phyloP scores from a whole-genome alignment of 2,329 filamentous ascomycete species.

The Neofusicoccum sp. region DNA sequence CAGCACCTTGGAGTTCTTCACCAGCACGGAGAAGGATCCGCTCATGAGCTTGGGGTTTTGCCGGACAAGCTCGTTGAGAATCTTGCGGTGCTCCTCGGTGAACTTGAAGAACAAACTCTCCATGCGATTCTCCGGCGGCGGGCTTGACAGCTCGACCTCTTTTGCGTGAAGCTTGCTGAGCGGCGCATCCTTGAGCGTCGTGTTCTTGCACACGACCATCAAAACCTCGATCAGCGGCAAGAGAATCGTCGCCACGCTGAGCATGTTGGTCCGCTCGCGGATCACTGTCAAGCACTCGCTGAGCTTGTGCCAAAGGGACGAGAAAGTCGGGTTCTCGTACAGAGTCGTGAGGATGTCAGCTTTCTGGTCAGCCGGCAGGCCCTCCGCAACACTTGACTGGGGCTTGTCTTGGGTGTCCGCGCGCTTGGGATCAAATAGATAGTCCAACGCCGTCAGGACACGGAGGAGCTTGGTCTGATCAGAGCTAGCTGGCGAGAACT shows the following conservation, averaged over 20 bases:
- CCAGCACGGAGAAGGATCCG: constrained; percentile 89
- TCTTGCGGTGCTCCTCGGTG: constrained; percentile 95
- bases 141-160: constrained; percentile 72
- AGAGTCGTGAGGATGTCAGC: constrained; percentile 82
- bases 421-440: constrained; percentile 83
- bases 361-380: constrained; percentile 63
- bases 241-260: constrained; percentile 94
- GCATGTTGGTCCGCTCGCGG: constrained; percentile 87
- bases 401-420: constrained; percentile 54
- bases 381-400: constrained; percentile 43
- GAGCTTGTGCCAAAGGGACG: constrained; percentile 85
- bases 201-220: constrained; percentile 99
- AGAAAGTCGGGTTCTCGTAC: constrained; percentile 89
- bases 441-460: constrained; percentile 89
- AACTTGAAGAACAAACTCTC: constrained; percentile 94
- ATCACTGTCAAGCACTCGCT: constrained; percentile 87
- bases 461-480: constrained; percentile 95
- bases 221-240: constrained; percentile 91
- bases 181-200: constrained; percentile 69
- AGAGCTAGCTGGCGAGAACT: constrained; percentile 93
- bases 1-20: constrained; percentile 97
- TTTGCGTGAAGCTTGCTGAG: constrained; percentile 47
- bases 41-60: constrained; percentile 99
- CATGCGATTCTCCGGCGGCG: constrained; percentile 75
- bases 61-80: constrained; percentile 94